A percentile compares a stretch with the other conserved stretches of the same genome.
Conservation (phyloP, 1,284 basidiomycete genomes). For the Exobasidium rhododendri region DNA sequence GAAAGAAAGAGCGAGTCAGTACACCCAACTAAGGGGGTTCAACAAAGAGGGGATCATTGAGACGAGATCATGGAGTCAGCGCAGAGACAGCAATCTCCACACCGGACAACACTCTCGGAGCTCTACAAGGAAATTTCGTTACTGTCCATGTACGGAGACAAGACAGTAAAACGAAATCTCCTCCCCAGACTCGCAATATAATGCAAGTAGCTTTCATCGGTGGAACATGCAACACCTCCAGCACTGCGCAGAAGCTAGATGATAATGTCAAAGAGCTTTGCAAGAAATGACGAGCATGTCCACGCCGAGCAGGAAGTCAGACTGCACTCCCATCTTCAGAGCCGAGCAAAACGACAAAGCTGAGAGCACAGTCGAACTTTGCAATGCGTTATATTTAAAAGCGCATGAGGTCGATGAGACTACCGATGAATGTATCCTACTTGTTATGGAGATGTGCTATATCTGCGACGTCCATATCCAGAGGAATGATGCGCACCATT, state of each 20-base stretch:
- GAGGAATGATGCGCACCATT: constrained; percentile 44
- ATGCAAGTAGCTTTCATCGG: neutral
- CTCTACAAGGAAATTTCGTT: constrained; percentile 27
- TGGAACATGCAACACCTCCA: neutral
- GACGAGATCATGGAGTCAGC: constrained; percentile 31
- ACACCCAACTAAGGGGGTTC: neutral
- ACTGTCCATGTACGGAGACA: neutral
- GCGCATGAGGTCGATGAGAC: neutral
- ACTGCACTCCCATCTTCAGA: neutral
- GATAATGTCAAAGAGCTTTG: neutral
- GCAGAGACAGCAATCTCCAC: neutral
- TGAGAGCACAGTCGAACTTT: too few relatives aligned
- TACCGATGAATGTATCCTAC: constrained; percentile 4
- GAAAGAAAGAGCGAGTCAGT: constrained; percentile 9
- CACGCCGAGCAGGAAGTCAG: neutral
- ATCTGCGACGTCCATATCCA: too few relatives aligned
- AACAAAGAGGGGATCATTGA: constrained; percentile 46
- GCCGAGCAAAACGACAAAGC: neutral
- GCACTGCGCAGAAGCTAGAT: neutral
- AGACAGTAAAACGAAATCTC: neutral
- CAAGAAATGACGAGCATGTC: neutral
- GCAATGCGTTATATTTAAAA: neutral
- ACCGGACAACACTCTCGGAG: constrained; percentile 33
- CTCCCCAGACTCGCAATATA: neutral
- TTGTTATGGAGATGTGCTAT: too few relatives aligned